phyloP scores from a whole-genome alignment of 2,329 filamentous ascomycete genomes.

The Tolypocladium ophioglossoides region DNA sequence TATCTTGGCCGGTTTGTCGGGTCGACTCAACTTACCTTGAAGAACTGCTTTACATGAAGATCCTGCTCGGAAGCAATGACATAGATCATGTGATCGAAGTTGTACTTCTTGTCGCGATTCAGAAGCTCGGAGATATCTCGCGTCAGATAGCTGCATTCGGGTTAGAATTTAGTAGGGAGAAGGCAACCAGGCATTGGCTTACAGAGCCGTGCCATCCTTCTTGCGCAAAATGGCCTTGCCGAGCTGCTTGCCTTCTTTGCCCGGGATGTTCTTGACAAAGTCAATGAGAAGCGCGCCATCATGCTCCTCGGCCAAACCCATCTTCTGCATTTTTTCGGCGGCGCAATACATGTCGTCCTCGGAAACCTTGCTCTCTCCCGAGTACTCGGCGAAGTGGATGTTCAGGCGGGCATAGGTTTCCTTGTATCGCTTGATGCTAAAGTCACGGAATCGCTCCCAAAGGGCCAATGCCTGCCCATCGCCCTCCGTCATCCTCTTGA shows the following conservation, averaged over 20 bases:
- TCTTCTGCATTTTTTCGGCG: conserved; percentile 51
- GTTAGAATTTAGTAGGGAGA: background rate
- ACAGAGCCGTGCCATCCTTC: conserved; percentile 64
- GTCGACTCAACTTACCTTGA: conserved; percentile 33
- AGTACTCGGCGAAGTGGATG: conserved; percentile 60
- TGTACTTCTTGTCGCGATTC: conserved; percentile 49
- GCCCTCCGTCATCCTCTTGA: conserved; percentile 47
- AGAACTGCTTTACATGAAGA: conserved; percentile 60
- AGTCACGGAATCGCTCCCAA: conserved; percentile 43
- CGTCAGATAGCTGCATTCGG: conserved; percentile 42
- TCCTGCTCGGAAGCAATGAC: conserved; percentile 64
- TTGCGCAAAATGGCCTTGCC: conserved; percentile 61
- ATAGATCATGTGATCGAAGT: conserved; percentile 73
- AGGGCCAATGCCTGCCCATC: conserved; percentile 41
- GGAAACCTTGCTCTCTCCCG: conserved; percentile 63
- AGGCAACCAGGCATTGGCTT: background rate
- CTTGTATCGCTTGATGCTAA: conserved; percentile 31
- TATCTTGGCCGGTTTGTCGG: background rate
- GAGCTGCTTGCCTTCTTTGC: conserved; percentile 57
- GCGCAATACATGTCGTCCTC: conserved; percentile 56
- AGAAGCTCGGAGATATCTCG: conserved; percentile 68
- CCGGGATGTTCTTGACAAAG: conserved; percentile 56
- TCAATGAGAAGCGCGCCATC: conserved; percentile 65
- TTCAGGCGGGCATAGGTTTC: conserved; percentile 60
- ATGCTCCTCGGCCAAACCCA: conserved; percentile 55